Evolutionary conservation across 106 monocot genomes (phyloP).

Genomic region (Dendrobium nobile): DNA sequence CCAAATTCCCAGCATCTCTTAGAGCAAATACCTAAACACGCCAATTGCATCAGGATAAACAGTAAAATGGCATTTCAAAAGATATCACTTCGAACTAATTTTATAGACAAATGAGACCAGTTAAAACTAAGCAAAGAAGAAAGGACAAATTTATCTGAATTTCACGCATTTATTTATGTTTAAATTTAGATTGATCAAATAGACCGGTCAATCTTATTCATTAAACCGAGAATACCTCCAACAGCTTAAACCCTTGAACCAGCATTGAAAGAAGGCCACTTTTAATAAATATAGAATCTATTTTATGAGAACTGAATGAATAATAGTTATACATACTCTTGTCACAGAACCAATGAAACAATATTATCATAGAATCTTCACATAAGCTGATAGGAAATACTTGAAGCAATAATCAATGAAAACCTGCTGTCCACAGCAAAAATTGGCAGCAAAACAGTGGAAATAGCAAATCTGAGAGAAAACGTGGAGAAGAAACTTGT

Average conservation of each 20-base stretch:
- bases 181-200: neutral
- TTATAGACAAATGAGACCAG: neutral
- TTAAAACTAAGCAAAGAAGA: neutral
- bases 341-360: no score
- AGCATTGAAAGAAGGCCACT: neutral
- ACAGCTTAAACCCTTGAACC: neutral
- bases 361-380: no score
- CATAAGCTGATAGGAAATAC: no score
- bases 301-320: neutral
- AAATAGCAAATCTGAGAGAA: no score
- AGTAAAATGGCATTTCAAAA: constrained; percentile 4
- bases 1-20: constrained; percentile 62
- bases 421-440: no score
- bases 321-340: no score
- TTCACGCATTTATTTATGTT: neutral
- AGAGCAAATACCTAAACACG: constrained; percentile 72
- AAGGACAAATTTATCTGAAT: neutral
- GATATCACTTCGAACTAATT: neutral
- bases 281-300: neutral
- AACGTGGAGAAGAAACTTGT: no score
- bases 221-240: neutral
- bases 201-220: neutral
- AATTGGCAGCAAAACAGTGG: no score
- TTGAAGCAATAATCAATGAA: no score
- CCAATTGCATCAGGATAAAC: neutral